Evolutionary conservation across 2,329 filamentous ascomycete genomes (phyloP), one percentile per base, ranked within the genome.

Genomic region (Pseudocercospora crystallina): DNA sequence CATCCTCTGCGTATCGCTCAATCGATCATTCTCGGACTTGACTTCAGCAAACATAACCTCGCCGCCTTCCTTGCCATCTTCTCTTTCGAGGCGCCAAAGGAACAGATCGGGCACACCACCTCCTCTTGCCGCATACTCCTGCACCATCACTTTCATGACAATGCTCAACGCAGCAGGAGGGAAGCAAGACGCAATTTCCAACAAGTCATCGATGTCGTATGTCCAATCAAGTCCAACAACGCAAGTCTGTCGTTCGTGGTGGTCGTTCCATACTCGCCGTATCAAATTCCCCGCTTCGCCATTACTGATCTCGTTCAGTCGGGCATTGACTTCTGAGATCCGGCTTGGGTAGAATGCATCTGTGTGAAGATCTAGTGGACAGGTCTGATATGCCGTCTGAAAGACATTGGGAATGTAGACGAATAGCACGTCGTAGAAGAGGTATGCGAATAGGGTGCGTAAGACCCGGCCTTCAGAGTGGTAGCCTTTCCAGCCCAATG

Each of bases 351-450:
- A 97, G 73, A 99, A 99, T 2, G 87, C 85, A 67, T 99, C 94
- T 0, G 91, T 96, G 66, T 95, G 87, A 5, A 99, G 75, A 68
- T 99, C 94, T 3, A 99, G 75, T 1, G 94, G 94, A 64, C 90
- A 96, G 0, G 90, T 95, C 71, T 99, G 94, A 67, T 89, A 99
- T 1, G 87, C 83, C 5, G 94, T 99, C 68, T 97, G 92, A 70
- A 99, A 99, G 48, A 99, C 92, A 62, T 97, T 96, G 20, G 94
- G 92, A 5, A 97, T 82, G 69, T 95, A 96, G 20, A 90, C 78
- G 71, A 97, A 97, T 5, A 99, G 76, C 17, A 97, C 82, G 69
- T 99, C 92, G 74, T 86, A 94, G 75, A 97, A 96, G 13, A 99
- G 81, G 65, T 94, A 92, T n/a, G 69, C 76, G 61, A 79, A 79